Base-by-base conservation (phyloP, 1,284 basidiomycete genomes). In the Cystobasidium pallidum region DNA sequence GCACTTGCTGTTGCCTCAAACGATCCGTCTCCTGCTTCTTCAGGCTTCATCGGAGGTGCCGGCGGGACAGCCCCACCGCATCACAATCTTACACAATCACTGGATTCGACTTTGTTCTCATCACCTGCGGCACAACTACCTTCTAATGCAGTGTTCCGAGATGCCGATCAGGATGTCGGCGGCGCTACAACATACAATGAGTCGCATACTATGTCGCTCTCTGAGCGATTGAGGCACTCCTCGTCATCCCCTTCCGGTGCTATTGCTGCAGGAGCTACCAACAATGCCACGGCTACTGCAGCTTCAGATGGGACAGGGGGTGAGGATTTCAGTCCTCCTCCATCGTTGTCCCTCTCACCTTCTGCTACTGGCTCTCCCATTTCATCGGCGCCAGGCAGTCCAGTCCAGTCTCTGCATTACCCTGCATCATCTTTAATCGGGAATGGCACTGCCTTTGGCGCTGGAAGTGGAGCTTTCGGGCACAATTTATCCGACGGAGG, bases 281-380 rank as follows among this genome's bases (percentile, higher is more conserved):
- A 4, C 24, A 41, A n/a, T n/a, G n/a, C n/a, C n/a, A n/a, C n/a
- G n/a, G n/a, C 30, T 41, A 34, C 19, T n/a, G n/a, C 15, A 17
- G 36, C 32, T n/a, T n/a, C 54, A 49, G 26, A 39, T 24, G 43
- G 62, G 43, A 39, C 62, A 24, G 43, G 39, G 21, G 21, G 11
- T 51, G 62, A 28, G 19, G 62, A 63, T 26, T 63, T 63, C 30
- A 64, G 62, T 28, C 64, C 64, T 7, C 64, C 64, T 11, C 66
- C 66, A 49, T 36, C 30, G 19, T 49, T 68, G 26, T 58, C 54
- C 15, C 39, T 68, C 1, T 68, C 66, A 10, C 54, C 66, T n/a
- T 68, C 66, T 34, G 66, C 55, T n/a, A 49, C 66, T 43, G 55
- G 55, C 21, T 58, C 54, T 28, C 66, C 66, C 1, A 34, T 68